Percentiles rank a stretch among this genome's conserved stretches.
These are phyloP conservation scores for Heliamphora exappendiculata DNA, from an alignment of 148 eudicot species.

Conservation along the genomic window DNA sequence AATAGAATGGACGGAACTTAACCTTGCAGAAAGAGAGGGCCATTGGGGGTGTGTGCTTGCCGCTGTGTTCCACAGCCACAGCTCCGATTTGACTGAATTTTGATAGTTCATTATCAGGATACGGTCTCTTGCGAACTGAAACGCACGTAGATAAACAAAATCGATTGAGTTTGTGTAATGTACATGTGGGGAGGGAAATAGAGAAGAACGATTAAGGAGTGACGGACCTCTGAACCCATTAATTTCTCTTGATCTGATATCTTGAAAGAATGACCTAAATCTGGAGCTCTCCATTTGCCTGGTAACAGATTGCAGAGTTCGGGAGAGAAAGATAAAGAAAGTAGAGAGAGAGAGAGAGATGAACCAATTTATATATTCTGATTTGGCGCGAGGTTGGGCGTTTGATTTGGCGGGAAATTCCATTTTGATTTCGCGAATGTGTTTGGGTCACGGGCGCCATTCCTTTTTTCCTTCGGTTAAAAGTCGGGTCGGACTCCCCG, in stretches of 20 bases:
- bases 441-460: too few relatives aligned
- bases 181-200: neutral
- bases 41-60: slow-evolving; percentile 53
- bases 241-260: slow-evolving; percentile 64
- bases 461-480: too few relatives aligned
- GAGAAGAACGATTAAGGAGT: neutral
- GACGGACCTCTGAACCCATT: slow-evolving; percentile 60
- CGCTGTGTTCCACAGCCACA: slow-evolving; percentile 41
- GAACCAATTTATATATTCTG: neutral
- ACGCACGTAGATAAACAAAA: neutral
- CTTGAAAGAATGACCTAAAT: slow-evolving; percentile 45
- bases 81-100: slow-evolving; percentile 29
- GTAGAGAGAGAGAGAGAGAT: neutral
- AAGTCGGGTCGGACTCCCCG: too few relatives aligned
- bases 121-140: slow-evolving; percentile 69
- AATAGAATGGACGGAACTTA: neutral
- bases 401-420: slow-evolving; percentile 19
- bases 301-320: neutral
- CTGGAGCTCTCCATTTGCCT: slow-evolving; percentile 39
- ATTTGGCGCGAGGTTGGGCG: slow-evolving; percentile 14
- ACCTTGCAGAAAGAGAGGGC: slow-evolving; percentile 84
- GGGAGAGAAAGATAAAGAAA: neutral
- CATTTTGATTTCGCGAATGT: slow-evolving; percentile 23
- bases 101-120: slow-evolving; percentile 15
- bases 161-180: neutral